phyloP scores from a whole-genome alignment of 2,329 filamentous ascomycete species.

The Fragosphaeria purpurea region DNA sequence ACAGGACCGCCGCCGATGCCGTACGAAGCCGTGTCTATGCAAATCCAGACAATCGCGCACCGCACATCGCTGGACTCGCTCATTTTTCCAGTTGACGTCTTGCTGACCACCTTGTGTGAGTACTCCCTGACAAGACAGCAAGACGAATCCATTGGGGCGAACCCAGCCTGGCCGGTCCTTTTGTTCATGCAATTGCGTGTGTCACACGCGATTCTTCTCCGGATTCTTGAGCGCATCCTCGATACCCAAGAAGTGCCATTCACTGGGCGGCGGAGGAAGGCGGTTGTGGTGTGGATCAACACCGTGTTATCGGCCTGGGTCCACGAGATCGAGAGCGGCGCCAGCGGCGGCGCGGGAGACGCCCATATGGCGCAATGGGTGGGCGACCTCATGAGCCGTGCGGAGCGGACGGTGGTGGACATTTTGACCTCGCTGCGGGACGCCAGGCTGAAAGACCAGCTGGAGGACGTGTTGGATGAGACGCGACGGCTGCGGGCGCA shows the following conservation, averaged over 20 bases:
- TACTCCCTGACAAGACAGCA: slow-evolving; percentile 51
- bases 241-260: slow-evolving; percentile 51
- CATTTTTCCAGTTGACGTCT: slow-evolving; percentile 52
- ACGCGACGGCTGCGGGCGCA: slow-evolving; percentile 13
- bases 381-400: slow-evolving; percentile 39
- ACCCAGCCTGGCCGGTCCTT: slow-evolving; percentile 47
- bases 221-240: slow-evolving; percentile 46
- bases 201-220: slow-evolving; percentile 45
- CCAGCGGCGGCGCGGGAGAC: slow-evolving; percentile 21
- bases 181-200: slow-evolving; percentile 47
- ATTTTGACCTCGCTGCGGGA: slow-evolving; percentile 24
- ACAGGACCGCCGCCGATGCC: slow-evolving; percentile 41
- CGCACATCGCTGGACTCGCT: slow-evolving; percentile 55
- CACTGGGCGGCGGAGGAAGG: slow-evolving; percentile 37
- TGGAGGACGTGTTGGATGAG: slow-evolving; percentile 14
- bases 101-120: slow-evolving; percentile 53
- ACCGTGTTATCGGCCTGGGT: slow-evolving; percentile 40
- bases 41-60: slow-evolving; percentile 55
- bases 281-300: slow-evolving; percentile 46
- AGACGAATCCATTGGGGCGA: slow-evolving; percentile 46
- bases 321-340: slow-evolving; percentile 32
- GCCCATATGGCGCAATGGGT: slow-evolving; percentile 33
- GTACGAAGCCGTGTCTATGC: slow-evolving; percentile 59
- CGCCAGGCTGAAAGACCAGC: slow-evolving; percentile 9
- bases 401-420: slow-evolving; percentile 34